Percentiles rank a stretch among this genome's conserved stretches.
phyloP scores from a whole-genome alignment of 106 monocot species.

The Allium fistulosum region DNA sequence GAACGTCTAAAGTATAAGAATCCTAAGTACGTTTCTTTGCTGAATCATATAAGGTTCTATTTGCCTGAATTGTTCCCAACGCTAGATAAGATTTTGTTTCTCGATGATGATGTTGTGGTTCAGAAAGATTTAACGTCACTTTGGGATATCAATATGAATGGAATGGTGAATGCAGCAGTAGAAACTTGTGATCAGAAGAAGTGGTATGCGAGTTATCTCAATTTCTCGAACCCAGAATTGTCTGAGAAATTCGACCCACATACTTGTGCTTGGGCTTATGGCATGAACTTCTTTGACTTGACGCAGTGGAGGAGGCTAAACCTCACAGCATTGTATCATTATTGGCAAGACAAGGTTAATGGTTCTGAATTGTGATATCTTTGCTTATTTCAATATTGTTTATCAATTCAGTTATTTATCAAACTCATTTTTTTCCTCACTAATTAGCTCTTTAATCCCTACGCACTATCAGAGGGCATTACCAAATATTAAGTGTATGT shows the following conservation, averaged over 20 bases:
- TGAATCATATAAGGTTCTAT: constrained; percentile 63
- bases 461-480: not conserved
- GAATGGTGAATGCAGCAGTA: constrained; percentile 64
- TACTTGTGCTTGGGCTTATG: constrained; percentile 52
- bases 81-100: constrained; percentile 49
- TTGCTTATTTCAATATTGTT: not conserved
- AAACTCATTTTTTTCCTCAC: not conserved
- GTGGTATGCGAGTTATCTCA: constrained; percentile 34
- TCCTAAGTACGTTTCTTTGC: constrained; percentile 53
- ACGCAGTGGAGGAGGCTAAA: constrained; percentile 39
- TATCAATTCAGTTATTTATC: not conserved
- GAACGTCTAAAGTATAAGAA: constrained; percentile 46
- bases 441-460: not conserved
- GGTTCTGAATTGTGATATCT: not conserved
- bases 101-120: constrained; percentile 64
- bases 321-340: constrained; percentile 48
- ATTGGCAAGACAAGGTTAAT: constrained; percentile 54
- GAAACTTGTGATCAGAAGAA: constrained; percentile 34
- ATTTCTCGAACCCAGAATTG: constrained; percentile 49
- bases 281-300: constrained; percentile 59
- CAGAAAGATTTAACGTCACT: constrained; percentile 54
- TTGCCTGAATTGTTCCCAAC: constrained; percentile 55
- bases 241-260: constrained; percentile 39
- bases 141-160: constrained; percentile 56
- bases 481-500: not conserved